phyloP scores from a whole-genome alignment of 306 rosid species.

The Herpetospermum pedunculosum region DNA sequence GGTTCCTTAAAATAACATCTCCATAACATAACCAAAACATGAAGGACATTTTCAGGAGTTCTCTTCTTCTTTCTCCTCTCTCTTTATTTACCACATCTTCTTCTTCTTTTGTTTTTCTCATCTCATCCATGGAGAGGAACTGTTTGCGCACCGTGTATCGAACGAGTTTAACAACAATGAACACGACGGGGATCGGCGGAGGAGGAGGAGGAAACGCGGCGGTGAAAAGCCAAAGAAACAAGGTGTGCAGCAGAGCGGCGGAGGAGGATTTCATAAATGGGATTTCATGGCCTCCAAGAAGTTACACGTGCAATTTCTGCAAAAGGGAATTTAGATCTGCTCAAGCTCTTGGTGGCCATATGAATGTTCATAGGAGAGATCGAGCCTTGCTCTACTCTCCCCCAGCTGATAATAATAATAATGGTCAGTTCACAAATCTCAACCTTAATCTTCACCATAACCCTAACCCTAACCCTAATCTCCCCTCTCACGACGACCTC shows the following conservation, averaged over 20 bases:
- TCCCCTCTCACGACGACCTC: constrained; percentile 5
- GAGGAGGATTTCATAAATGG: constrained; percentile 37
- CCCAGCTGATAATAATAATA: too few species aligned
- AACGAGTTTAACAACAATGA: background rate
- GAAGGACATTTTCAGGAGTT: constrained; percentile 15
- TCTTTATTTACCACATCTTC: background rate
- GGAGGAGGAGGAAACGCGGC: background rate
- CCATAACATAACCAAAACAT: constrained; percentile 53
- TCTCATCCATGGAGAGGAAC: background rate
- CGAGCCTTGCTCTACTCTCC: constrained; percentile 68
- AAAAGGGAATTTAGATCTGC: constrained; percentile 85
- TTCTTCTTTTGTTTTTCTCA: background rate
- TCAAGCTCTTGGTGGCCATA: constrained; percentile 95
- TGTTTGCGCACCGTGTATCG: background rate
- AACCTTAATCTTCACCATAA: constrained; percentile 26
- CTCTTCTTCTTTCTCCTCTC: constrained; percentile 4
- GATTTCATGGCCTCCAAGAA: constrained; percentile 85
- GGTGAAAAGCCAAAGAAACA: background rate
- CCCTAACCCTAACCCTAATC: constrained; percentile 47
- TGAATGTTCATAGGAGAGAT: constrained; percentile 92
- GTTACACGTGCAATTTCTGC: constrained; percentile 79
- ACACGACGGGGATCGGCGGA: background rate
- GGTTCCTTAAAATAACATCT: constrained; percentile 46
- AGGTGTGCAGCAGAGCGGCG: constrained; percentile 8
- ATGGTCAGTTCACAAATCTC: constrained; percentile 19